Base-by-base conservation (phyloP, 305 asterid genomes). In the Rubia occidens region DNA sequence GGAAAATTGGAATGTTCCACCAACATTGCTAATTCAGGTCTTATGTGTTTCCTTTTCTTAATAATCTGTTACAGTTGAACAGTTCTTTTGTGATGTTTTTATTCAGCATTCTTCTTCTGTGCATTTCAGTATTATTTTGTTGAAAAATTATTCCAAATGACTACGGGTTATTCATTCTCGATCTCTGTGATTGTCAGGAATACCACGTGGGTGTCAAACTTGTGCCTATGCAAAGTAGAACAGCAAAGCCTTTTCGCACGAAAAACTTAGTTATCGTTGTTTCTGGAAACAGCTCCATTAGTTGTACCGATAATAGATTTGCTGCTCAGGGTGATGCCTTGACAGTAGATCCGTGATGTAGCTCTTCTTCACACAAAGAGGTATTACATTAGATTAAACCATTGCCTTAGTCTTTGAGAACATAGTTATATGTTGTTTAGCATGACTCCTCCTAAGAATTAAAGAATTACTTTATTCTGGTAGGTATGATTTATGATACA, bases 321-420 rank as follows among this genome's bases (percentile, higher is more conserved):
- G 49, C 84, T 49, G 87, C 87, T 64, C 77, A 81, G 64, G 98
- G 96, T 68, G 97, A 93, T 74, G 98, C 95, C 73, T 84, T 93
- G 77, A 83, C 90, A 58, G 83, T 92, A 71, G 98, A 92, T 78
- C 98, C 98, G 42, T 97, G 98, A 66, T 92, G 98, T 85, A 85
- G 75, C 81, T 85, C 91, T 43, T 75, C 82, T 68, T 72, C 80
- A 77, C 86, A 87, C 80, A 82, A 82, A 76, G 95, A 90, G 96
- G 98, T 92, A 82, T 51, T 29, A 54, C 53, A 70, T 43, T 37
- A 44, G 17, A 11, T 67, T 24, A n/a, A 58, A 5, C 43, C 5
- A 20, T 37, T 13, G 29, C 10, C 51, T 18, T 20, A 11, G 56
- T 53, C 45, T 39, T n/a, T 53, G 32, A 65, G 71, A 35, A 54